phyloP scores from a whole-genome alignment of 2,329 filamentous ascomycete genomes.

The Claviceps lovelessii region DNA sequence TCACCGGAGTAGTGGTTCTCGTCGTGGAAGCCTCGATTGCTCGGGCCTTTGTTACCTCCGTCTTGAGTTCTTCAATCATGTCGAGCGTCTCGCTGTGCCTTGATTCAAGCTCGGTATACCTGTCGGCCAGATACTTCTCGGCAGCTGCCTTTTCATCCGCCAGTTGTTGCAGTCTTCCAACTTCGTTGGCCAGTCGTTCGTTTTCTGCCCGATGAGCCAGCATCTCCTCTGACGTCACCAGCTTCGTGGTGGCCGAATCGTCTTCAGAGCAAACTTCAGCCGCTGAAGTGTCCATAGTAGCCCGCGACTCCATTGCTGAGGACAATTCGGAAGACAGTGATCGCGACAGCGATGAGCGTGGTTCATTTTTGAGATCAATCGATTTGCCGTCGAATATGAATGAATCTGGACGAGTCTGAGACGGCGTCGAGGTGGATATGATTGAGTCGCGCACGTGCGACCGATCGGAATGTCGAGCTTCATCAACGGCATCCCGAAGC shows the following conservation, averaged over 20 bases:
- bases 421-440: slow-evolving; percentile 28
- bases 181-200: slow-evolving; percentile 44
- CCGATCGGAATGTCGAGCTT: slow-evolving; percentile 50
- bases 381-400: slow-evolving; percentile 70
- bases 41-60: slow-evolving; percentile 67
- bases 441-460: slow-evolving; percentile 38
- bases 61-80: slow-evolving; percentile 82
- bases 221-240: slow-evolving; percentile 23
- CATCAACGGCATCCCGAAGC: slow-evolving; percentile 72
- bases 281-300: slow-evolving; percentile 48
- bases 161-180: slow-evolving; percentile 55
- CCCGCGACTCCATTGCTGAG: slow-evolving; percentile 64
- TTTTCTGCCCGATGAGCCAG: slow-evolving; percentile 21
- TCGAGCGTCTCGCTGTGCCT: slow-evolving; percentile 71
- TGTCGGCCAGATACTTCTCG: slow-evolving; percentile 57
- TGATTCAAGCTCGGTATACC: slow-evolving; percentile 69
- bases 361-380: slow-evolving; percentile 52
- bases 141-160: slow-evolving; percentile 64
- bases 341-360: slow-evolving; percentile 58
- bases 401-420: slow-evolving; percentile 53
- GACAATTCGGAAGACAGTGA: slow-evolving; percentile 91
- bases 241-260: slow-evolving; percentile 31
- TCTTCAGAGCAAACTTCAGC: slow-evolving; percentile 30
- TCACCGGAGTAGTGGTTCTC: slow-evolving; percentile 56
- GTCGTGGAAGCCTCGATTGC: slow-evolving; percentile 44